These are phyloP conservation scores for Pseudopyricularia javanii DNA, from an alignment of 2,329 filamentous ascomycete genomes.

Conservation along the genomic window DNA sequence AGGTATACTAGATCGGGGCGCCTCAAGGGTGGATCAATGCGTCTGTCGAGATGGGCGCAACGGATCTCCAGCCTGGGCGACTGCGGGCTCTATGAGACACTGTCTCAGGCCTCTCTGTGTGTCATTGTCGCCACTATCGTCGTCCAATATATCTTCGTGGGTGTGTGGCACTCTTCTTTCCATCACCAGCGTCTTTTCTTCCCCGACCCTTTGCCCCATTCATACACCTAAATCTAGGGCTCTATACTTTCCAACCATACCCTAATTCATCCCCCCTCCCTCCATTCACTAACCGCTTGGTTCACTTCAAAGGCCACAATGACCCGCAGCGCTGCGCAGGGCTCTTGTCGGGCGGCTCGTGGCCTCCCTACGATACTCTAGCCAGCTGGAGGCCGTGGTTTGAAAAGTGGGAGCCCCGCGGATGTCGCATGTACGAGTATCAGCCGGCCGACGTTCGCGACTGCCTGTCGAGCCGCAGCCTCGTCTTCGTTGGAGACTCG, in stretches of 20 bases:
- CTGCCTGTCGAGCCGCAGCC: conserved; percentile 36
- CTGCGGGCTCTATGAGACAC: neutral
- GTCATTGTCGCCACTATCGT: neutral
- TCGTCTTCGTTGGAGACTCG: conserved; percentile 52
- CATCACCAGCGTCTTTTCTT: neutral
- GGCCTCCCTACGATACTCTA: conserved; percentile 21
- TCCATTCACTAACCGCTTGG: neutral
- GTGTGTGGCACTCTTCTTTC: neutral
- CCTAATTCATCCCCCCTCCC: no score
- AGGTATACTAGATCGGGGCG: no score
- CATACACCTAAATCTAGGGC: neutral
- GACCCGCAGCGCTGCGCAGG: conserved; percentile 43
- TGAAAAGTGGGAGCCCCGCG: conserved; percentile 44
- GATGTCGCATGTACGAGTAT: conserved; percentile 47
- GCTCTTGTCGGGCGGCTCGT: conserved; percentile 37
- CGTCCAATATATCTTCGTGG: neutral
- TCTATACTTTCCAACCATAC: no score
- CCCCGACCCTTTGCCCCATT: neutral
- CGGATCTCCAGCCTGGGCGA: neutral
- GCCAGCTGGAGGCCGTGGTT: conserved; percentile 13
- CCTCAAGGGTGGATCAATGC: neutral
- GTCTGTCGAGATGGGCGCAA: neutral
- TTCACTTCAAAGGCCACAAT: conserved; percentile 1
- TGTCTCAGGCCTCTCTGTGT: neutral
- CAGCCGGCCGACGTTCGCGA: conserved; percentile 32